phyloP scores from a whole-genome alignment of 495 filamentous ascomycete species.

The Podospora fimiseda region DNA sequence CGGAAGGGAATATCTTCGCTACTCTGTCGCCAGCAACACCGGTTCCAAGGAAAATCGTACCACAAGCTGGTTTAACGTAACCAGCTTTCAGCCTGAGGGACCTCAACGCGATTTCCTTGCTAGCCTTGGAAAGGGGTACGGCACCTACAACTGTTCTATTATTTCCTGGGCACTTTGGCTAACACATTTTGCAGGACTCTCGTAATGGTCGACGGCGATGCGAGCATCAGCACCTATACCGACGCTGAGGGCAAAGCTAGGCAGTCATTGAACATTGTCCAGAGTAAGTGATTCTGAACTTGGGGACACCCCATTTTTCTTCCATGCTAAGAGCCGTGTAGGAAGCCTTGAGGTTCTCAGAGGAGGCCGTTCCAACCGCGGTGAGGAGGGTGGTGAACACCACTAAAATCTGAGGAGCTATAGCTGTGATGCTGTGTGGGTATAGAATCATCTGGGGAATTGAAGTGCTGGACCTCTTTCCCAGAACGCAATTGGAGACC shows the following conservation, averaged over 20 bases:
- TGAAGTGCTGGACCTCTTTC: not conserved
- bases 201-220: constrained; percentile 70
- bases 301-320: not conserved
- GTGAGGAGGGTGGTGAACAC: constrained; percentile 16
- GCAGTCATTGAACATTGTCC: constrained; percentile 55
- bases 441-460: too few species aligned
- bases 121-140: constrained; percentile 73
- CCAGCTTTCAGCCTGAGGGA: constrained; percentile 55
- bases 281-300: constrained; percentile 53
- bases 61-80: constrained; percentile 72
- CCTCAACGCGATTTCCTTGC: constrained; percentile 58
- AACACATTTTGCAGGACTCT: constrained; percentile 44
- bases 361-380: constrained; percentile 12
- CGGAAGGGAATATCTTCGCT: constrained; percentile 62
- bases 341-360: constrained; percentile 51
- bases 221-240: constrained; percentile 51
- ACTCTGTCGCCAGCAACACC: constrained; percentile 54
- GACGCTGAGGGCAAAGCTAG: constrained; percentile 58
- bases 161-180: not conserved
- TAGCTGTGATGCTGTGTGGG: not conserved
- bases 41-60: constrained; percentile 55
- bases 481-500: not conserved
- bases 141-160: not conserved
- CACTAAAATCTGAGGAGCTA: not conserved
- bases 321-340: constrained; percentile 20